phyloP scores from a whole-genome alignment of 441 rosid genomes.

The Euphorbia celastroides region DNA sequence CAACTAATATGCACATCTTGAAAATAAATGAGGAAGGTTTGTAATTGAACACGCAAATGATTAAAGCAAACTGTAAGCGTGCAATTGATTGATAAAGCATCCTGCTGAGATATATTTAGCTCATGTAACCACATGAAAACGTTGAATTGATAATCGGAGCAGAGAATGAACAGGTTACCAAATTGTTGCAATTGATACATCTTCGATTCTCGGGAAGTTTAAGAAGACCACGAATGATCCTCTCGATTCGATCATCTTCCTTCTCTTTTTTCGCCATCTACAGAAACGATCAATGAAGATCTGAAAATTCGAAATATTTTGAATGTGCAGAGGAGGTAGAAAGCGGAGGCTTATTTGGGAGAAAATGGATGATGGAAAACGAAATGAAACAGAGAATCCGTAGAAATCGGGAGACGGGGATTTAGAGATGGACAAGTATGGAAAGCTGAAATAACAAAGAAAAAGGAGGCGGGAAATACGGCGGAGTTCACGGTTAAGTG shows the following conservation, averaged over 20 bases:
- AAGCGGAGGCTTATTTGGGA: too few species aligned
- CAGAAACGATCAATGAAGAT: background rate
- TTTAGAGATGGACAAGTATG: too few species aligned
- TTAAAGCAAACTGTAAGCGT: background rate
- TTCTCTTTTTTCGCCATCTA: slow-evolving; percentile 49
- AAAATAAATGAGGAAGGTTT: background rate
- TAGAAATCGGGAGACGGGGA: too few species aligned
- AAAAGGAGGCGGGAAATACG: too few species aligned
- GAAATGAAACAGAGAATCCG: too few species aligned
- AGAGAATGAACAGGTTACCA: slow-evolving; percentile 34
- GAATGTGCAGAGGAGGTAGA: too few species aligned
- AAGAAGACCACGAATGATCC: slow-evolving; percentile 57
- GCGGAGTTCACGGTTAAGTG: too few species aligned
- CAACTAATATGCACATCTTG: background rate
- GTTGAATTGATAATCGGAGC: background rate
- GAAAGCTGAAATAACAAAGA: too few species aligned
- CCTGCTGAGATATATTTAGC: background rate
- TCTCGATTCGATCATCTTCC: slow-evolving; percentile 73
- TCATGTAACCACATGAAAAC: too few species aligned
- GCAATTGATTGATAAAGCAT: background rate
- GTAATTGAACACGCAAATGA: background rate
- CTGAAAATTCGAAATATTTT: too few species aligned
- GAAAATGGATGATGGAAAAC: too few species aligned
- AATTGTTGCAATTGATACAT: slow-evolving; percentile 75
- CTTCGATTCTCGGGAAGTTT: slow-evolving; percentile 73